Percentiles rank a stretch among this genome's conserved stretches.
phyloP scores from a whole-genome alignment of 78 protist genomes.

The Reticulomyxa filosa region DNA sequence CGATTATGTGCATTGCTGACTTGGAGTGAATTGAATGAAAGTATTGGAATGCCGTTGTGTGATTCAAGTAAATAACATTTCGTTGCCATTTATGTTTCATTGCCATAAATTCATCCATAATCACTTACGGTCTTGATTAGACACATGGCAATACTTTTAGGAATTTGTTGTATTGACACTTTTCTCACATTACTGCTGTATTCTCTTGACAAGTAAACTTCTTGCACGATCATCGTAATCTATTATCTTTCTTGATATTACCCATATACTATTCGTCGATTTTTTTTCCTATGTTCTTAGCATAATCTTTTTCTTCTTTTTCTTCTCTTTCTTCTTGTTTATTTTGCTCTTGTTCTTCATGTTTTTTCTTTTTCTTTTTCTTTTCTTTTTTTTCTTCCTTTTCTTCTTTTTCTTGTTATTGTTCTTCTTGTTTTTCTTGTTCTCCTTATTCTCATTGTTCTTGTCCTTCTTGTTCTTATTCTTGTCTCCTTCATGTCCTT shows the following conservation, averaged over 20 bases:
- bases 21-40: too few species aligned
- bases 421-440: neutral
- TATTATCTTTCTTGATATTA: neutral
- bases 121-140: too few species aligned
- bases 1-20: too few species aligned
- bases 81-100: too few species aligned
- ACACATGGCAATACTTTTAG: too few species aligned
- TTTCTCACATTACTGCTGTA: too few species aligned
- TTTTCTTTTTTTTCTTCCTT: neutral
- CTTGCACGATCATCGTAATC: too few species aligned
- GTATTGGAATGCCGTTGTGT: too few species aligned
- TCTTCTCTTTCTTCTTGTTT: neutral
- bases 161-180: too few species aligned
- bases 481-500: neutral
- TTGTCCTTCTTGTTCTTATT: neutral
- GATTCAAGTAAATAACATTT: too few species aligned
- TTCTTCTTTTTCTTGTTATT: neutral
- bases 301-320: neutral
- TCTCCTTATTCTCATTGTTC: neutral
- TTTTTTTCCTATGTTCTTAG: neutral
- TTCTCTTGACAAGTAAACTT: too few species aligned
- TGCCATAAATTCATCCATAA: too few species aligned
- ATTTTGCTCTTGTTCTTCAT: neutral
- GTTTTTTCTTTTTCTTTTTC: neutral
- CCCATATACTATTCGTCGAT: neutral